Conservation (phyloP, 805 yeast genomes). For the Metschnikowia corniflorae region DNA sequence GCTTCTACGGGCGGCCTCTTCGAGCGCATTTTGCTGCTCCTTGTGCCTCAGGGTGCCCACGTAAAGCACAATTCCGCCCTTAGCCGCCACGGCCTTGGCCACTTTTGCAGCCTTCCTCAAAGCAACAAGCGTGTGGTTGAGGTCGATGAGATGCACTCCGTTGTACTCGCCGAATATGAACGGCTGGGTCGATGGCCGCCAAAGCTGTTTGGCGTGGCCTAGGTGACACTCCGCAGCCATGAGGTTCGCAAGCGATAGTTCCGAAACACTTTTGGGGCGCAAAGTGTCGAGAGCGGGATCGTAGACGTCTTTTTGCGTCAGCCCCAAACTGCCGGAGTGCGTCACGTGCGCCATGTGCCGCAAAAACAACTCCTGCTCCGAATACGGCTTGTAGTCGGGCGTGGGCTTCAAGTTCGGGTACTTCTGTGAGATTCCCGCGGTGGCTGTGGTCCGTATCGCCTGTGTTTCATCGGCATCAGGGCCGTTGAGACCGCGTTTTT, state of each 20-base stretch:
- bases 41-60: constrained; percentile 78
- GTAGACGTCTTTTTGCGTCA: constrained; percentile 60
- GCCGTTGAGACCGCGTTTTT: background rate
- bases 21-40: constrained; percentile 65
- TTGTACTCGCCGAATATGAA: constrained; percentile 84
- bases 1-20: constrained; percentile 72
- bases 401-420: constrained; percentile 68
- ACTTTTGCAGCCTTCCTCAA: constrained; percentile 82
- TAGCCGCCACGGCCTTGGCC: constrained; percentile 74
- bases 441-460: constrained; percentile 30
- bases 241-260: constrained; percentile 64
- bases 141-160: constrained; percentile 87
- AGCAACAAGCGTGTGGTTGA: constrained; percentile 73
- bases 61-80: constrained; percentile 81
- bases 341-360: constrained; percentile 65
- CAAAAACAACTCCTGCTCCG: constrained; percentile 71
- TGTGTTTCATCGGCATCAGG: constrained; percentile 13
- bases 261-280: constrained; percentile 53
- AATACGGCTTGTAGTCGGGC: constrained; percentile 59
- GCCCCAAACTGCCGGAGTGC: constrained; percentile 58
- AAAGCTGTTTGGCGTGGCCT: constrained; percentile 81
- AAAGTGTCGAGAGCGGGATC: constrained; percentile 63
- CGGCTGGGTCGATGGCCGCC: constrained; percentile 81
- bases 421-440: constrained; percentile 26
- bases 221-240: constrained; percentile 92